Conservation (phyloP, 75 land plant genomes). For the Chamaecyparis obtusa region DNA sequence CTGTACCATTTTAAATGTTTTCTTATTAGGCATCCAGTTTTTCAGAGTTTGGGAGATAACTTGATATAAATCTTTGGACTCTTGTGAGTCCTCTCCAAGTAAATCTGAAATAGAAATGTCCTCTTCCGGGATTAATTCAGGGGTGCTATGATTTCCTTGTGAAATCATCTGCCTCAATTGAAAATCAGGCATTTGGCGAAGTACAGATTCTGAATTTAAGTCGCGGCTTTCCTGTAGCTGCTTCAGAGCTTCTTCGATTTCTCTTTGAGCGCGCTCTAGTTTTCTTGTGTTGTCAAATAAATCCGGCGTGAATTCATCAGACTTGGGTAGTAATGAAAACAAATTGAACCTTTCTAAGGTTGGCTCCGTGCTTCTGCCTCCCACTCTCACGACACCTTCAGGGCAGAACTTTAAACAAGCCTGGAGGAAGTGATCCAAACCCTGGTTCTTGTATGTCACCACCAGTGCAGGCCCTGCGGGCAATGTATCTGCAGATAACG, state of each 20-base stretch:
- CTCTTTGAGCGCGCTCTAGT: neutral
- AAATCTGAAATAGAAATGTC: neutral
- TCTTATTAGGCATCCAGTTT: neutral
- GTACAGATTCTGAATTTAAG: neutral
- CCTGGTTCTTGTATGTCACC: conserved; percentile 24
- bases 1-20: neutral
- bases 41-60: neutral
- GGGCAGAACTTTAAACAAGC: conserved; percentile 17
- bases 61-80: neutral
- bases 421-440: conserved; percentile 28
- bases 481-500: conserved; percentile 23
- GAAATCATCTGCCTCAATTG: neutral
- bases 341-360: conserved; percentile 5
- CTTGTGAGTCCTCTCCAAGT: neutral
- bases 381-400: conserved; percentile 20
- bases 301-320: conserved; percentile 20
- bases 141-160: neutral
- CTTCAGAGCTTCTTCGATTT: conserved; percentile 9
- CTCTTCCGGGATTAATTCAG: neutral
- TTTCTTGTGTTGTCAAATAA: neutral
- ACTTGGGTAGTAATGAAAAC: neutral
- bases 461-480: conserved; percentile 26
- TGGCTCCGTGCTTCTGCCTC: conserved; percentile 23
- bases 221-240: neutral
- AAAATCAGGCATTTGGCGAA: neutral